Evolutionary conservation across 768 basidiomycete species (phyloP).

Genomic region (Hysterangium stoloniferum): DNA sequence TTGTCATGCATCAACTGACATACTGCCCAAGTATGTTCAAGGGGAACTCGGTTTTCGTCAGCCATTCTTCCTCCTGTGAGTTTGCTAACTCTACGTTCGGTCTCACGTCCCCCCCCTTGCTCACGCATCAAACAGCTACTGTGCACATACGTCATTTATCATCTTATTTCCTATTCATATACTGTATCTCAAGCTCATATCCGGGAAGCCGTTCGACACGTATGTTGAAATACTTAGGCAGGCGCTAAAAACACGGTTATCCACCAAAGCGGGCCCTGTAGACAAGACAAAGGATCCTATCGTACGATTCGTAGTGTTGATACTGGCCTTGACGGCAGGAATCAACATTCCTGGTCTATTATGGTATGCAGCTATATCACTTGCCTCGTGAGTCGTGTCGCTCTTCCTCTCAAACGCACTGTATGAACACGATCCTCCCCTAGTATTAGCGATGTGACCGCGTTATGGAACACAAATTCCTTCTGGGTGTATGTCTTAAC

Average conservation of each 20-base stretch:
- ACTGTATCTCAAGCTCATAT: constrained; percentile 47
- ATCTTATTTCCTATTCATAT: constrained; percentile 82
- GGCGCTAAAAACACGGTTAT: constrained; percentile 35
- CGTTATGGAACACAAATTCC: constrained; percentile 73
- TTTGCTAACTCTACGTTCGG: constrained; percentile 6
- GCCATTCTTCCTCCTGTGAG: constrained; percentile 85
- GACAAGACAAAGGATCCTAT: constrained; percentile 19
- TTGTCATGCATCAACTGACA: neutral
- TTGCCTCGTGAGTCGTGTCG: constrained; percentile 55
- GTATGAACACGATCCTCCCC: neutral
- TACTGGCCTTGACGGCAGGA: constrained; percentile 37
- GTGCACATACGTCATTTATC: constrained; percentile 77
- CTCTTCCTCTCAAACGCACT: constrained; percentile 8
- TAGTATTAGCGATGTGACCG: constrained; percentile 77
- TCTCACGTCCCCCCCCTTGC: neutral
- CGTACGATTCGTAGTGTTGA: constrained; percentile 28
- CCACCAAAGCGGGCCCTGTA: constrained; percentile 12
- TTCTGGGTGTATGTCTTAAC: constrained; percentile 89
- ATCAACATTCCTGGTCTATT: constrained; percentile 58
- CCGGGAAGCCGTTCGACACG: constrained; percentile 38
- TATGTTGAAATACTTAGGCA: constrained; percentile 43
- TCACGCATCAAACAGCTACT: constrained; percentile 55
- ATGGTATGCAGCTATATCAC: constrained; percentile 67
- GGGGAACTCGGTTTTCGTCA: constrained; percentile 70
- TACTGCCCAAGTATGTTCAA: constrained; percentile 62